Evolutionary conservation across 805 yeast species (phyloP).

Genomic region (Candida verbasci): DNA sequence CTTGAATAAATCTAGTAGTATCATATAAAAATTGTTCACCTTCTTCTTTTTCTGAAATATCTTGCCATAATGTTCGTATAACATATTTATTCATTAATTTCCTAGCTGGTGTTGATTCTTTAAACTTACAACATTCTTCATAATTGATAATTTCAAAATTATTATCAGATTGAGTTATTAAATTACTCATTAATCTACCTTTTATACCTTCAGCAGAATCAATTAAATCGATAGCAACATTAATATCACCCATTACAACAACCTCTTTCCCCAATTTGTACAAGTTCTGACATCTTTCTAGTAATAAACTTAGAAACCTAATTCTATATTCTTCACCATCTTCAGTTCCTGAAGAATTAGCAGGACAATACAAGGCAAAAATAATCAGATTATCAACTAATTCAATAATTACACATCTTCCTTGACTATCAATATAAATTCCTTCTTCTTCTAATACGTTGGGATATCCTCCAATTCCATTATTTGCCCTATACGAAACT

Average conservation of each 20-base stretch:
- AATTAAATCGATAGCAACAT: slow-evolving; percentile 71
- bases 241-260: slow-evolving; percentile 83
- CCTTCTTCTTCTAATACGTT: slow-evolving; percentile 33
- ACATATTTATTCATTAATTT: slow-evolving; percentile 24
- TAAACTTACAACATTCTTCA: slow-evolving; percentile 32
- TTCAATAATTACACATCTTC: slow-evolving; percentile 76
- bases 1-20: slow-evolving; percentile 52
- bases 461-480: slow-evolving; percentile 71
- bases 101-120: slow-evolving; percentile 25
- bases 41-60: slow-evolving; percentile 5
- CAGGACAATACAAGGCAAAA: slow-evolving; percentile 82
- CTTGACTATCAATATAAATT: slow-evolving; percentile 68
- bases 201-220: slow-evolving; percentile 75
- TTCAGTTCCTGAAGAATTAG: slow-evolving; percentile 70
- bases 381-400: slow-evolving; percentile 57
- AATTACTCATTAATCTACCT: slow-evolving; percentile 35
- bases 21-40: slow-evolving; percentile 44
- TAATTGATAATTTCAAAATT: slow-evolving; percentile 23
- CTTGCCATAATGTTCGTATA: slow-evolving; percentile 14
- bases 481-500: slow-evolving; percentile 15
- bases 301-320: slow-evolving; percentile 53
- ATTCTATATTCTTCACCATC: slow-evolving; percentile 60
- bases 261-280: slow-evolving; percentile 57
- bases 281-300: slow-evolving; percentile 58
- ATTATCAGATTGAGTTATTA: slow-evolving; percentile 17